Base-by-base conservation (phyloP, 2,329 filamentous ascomycete species). In the Aspergillus aculeatus region DNA sequence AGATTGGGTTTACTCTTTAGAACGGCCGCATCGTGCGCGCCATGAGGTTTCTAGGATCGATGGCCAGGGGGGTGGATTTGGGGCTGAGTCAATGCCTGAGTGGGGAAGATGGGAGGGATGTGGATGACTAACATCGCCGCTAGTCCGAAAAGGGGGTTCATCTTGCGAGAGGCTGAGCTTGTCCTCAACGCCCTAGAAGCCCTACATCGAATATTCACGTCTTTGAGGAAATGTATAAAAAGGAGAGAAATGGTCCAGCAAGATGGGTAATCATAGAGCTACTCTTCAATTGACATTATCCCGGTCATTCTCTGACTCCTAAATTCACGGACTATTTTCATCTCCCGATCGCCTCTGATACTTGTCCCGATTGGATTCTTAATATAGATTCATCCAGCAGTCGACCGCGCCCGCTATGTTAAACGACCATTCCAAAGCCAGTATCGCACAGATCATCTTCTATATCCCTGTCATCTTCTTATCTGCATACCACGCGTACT, bases 361-460 rank as follows among this genome's bases (percentile, higher is more conserved):
- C 2, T 3, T 23, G 23, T 23, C 4, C 2, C 23, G 23, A 3
- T 3, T 23, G 3, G 23, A 23, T 23, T 10, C 32, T 35, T 10
- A 2, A n/a, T 41, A n/a, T n/a, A 41, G 1, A n/a, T 41, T 16
- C 32, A 10, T 4, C 2, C 32, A 41, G 35, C 38, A 16, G 16
- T 7, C 38, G 4, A n/a, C 14, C 38, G 4, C 38, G 5, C 38
- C 38, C 57, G 61, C 14, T 14, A 66, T 65, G 64, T 35, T 65
- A 4, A 62, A 62, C 32, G 57, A 62, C 52, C 67, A 66, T 26
- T 63, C 62, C 2, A 66, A 64, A 59, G 57, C 64, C 3, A 61
- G 64, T 19, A 64, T 68, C 35, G 64, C 67, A 11, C 61, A 63
- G 10, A 66, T 67, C 44, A 54, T 63, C n/a, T 69, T 68, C 49